phyloP scores from a whole-genome alignment of 306 rosid genomes.

The Erythrophleum fordii region DNA sequence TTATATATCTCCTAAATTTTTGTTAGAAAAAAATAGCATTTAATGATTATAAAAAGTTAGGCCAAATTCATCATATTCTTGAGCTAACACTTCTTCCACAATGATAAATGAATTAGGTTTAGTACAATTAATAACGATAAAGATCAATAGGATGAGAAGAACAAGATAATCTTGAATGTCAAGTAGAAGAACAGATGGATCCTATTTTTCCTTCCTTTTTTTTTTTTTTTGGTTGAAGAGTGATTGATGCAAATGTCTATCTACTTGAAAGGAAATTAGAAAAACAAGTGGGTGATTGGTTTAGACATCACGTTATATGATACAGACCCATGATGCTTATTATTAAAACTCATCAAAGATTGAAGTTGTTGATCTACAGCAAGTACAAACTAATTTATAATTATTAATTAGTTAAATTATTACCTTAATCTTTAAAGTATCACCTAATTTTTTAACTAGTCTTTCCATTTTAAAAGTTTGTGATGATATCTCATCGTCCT shows the following conservation, averaged over 20 bases:
- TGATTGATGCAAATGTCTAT: not conserved
- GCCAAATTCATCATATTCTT: not conserved
- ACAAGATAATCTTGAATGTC: not conserved
- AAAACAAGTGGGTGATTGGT: constrained; percentile 20
- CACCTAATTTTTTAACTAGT: not conserved
- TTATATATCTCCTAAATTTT: too few species aligned
- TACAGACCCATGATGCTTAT: not conserved
- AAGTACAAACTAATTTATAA: not conserved
- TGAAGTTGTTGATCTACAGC: not conserved
- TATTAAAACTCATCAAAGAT: not conserved
- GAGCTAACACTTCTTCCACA: not conserved
- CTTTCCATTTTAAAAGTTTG: not conserved
- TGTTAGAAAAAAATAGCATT: not conserved
- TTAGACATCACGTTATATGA: constrained; percentile 33
- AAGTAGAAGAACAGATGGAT: not conserved
- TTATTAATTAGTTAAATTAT: not conserved
- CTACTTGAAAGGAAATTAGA: not conserved
- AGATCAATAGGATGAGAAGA: constrained; percentile 3
- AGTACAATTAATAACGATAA: not conserved
- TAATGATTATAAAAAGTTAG: not conserved
- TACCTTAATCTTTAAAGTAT: not conserved
- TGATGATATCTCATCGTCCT: not conserved
- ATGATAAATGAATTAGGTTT: constrained; percentile 28
- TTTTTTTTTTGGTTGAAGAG: not conserved
- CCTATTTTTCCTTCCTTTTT: constrained; percentile 1